Percentiles rank a stretch among this genome's conserved stretches.
Conservation (phyloP, 805 yeast species). For the Spathaspora arborariae region DNA sequence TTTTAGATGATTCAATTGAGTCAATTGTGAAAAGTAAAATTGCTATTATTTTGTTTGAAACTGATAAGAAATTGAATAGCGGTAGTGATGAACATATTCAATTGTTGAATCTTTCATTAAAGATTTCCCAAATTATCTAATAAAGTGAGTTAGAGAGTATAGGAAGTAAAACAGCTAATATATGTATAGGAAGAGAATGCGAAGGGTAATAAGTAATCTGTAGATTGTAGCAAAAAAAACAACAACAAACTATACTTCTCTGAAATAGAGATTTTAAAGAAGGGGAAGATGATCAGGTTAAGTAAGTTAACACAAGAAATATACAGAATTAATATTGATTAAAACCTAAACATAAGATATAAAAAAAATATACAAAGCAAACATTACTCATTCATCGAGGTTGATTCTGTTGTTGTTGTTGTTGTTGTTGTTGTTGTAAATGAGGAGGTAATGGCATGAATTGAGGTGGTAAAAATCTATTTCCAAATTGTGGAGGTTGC, state of each 20-base stretch:
- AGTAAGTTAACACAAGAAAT: too few species aligned
- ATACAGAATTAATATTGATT: too few species aligned
- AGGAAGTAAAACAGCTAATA: too few species aligned
- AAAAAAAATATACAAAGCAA: background rate
- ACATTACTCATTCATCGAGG: background rate
- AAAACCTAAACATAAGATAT: background rate
- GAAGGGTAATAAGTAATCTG: too few species aligned
- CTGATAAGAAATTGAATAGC: slow-evolving; percentile 70
- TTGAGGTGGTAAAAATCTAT: slow-evolving; percentile 12
- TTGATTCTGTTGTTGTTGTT: slow-evolving; percentile 10
- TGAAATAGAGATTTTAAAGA: too few species aligned
- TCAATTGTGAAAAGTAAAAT: slow-evolving; percentile 60
- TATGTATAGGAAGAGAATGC: too few species aligned
- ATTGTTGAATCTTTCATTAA: slow-evolving; percentile 55
- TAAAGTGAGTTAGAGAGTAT: too few species aligned
- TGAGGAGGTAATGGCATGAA: slow-evolving; percentile 14
- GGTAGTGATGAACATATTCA: slow-evolving; percentile 92
- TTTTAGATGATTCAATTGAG: slow-evolving; percentile 48
- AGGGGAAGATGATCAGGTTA: too few species aligned
- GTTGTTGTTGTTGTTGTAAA: slow-evolving; percentile 15
- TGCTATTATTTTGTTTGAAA: slow-evolving; percentile 62
- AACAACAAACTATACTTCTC: too few species aligned
- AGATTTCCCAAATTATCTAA: slow-evolving; percentile 18
- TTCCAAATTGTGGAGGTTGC: slow-evolving; percentile 10
- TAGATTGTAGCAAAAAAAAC: too few species aligned